Evolutionary conservation across 768 basidiomycete species (phyloP), one percentile per base, ranked within the genome.

Genomic region (Boletellus ananiceps): DNA sequence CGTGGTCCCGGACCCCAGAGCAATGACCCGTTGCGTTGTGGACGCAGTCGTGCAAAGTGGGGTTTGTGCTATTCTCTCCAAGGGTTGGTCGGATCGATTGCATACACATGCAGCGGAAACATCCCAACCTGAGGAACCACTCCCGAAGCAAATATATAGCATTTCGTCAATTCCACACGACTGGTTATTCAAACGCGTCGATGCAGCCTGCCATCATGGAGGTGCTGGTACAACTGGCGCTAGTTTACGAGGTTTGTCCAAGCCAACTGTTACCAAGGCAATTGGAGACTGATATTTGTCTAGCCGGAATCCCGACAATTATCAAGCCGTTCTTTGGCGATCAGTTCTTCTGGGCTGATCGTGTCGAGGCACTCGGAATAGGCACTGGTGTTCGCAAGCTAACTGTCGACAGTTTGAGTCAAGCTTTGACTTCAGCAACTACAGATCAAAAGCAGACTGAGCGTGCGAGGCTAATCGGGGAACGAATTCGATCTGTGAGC

Each of bases 321-420:
- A 92, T 98, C 64, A 85, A 84, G 55, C 95, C 96, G 0, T 99
- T 98, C 79, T 99, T 98, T 60, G 95, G 96, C 2, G 94, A 97
- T 66, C 94, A 97, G 60, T 91, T 87, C 66, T 95, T 97, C 71
- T 98, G 93, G 93, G 91, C 92, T 3, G 92, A 99, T 67, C 86
- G 95, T 25, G 92, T 97, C n/a, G 93, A 96, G 67, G 92, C 93
- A 2, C 77, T 99, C 36, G 94, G 94, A 33, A 82, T 98, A 42
- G 96, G 95, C 39, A 77, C 84, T 27, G 82, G 86, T 44, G 84
- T 99, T 44, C 81, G 89, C 58, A 95, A 94, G 67, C 74, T 98
- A 47, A 93, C 88, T 11, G 84, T 86, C 13, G 80, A 88, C 14
- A 74, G 73, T 41, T 70, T 99, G 49, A 80, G 85, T 14, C 84